phyloP scores from a whole-genome alignment of 148 eudicot species.

The Persicaria tinctoria region DNA sequence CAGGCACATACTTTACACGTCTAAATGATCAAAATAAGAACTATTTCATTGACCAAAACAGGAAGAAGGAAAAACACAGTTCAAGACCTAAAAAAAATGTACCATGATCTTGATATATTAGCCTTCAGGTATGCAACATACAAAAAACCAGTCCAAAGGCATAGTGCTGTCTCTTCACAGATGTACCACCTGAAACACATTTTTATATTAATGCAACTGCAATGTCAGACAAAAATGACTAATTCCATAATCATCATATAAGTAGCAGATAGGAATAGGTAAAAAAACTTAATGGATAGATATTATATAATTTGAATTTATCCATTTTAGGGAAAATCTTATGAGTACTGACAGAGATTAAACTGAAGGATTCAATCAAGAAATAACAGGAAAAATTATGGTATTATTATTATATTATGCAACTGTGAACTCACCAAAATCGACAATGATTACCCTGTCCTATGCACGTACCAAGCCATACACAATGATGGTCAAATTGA shows the following conservation, averaged over 20 bases:
- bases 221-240: background rate
- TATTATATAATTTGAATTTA: background rate
- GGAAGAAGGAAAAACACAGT: background rate
- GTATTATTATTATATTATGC: background rate
- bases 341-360: background rate
- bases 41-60: background rate
- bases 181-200: conserved; percentile 81
- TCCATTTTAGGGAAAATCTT: background rate
- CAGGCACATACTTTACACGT: background rate
- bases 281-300: background rate
- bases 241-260: background rate
- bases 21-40: conserved; percentile 9
- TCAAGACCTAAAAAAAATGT: background rate
- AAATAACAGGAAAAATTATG: background rate
- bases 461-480: conserved; percentile 97
- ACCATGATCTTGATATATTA: conserved; percentile 72
- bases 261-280: background rate
- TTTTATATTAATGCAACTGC: background rate
- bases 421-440: conserved; percentile 63
- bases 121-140: conserved; percentile 60
- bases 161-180: conserved; percentile 70
- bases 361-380: background rate
- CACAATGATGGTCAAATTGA: conserved; percentile 99
- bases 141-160: conserved; percentile 81
- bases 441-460: conserved; percentile 94